Base-by-base conservation (phyloP, 2,329 filamentous ascomycete species). In the Purpureocillium takamizusanense region DNA sequence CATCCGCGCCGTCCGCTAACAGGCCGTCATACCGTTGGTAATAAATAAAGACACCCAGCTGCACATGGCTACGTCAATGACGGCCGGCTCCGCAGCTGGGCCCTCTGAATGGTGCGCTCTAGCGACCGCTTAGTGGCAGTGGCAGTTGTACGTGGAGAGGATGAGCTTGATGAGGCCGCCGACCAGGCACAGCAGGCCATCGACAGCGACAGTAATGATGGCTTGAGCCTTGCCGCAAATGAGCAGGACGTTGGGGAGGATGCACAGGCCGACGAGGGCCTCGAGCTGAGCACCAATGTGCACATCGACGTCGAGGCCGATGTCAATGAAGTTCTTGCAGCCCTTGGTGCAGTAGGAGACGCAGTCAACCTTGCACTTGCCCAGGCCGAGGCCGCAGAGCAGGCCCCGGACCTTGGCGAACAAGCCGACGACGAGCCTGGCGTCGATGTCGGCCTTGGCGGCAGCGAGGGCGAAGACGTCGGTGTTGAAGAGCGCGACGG, bases 401-500 rank as follows among this genome's bases (percentile, higher is more conserved):
- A 52, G 31, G 31, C 39, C 34, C 38, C 50, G 43, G 35, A 57
- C 14, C 14, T 44, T 41, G 35, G 49, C 46, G 25, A 59, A 33
- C 29, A 57, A 37, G 5, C 52, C 51, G 31, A 42, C 42, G 37
- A 44, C 36, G 17, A 59, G 41, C n/a, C 40, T 48, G 14, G 48
- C 52, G 35, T 52, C 38, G 38, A 62, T 46, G 31, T 48, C 50
- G 7, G 46, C 46, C 17, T 50, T 39, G 33, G 47, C 33, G 29
- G 54, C 49, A 25, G 43, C 49, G 31, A 57, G 52, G 35, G 59
- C 60, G 35, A 55, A 56, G 38, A 44, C 37, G 38, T 54, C 41
- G 33, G 59, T 62, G 54, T 63, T 63, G 56, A 63, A 63, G 43
- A 61, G 54, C 13, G 52, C 44, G 21, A 58, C 54, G 18, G 60